Conservation (phyloP, 306 rosid species). For the Cucurbita maxima region DNA sequence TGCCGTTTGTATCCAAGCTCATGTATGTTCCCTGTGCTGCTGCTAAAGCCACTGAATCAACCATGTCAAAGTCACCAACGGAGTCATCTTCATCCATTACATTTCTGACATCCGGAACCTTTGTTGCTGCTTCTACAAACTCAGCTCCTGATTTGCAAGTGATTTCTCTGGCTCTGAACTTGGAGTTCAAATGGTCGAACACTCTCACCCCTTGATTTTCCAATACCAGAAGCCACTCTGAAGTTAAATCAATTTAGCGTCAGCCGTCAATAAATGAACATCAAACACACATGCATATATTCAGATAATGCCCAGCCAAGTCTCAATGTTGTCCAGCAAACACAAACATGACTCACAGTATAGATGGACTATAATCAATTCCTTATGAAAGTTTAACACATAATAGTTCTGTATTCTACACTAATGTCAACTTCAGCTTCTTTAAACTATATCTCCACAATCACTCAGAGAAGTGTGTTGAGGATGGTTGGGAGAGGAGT, state of each 20-base stretch:
- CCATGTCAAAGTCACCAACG: constrained; percentile 47
- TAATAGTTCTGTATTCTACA: background rate
- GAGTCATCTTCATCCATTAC: constrained; percentile 14
- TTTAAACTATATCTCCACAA: background rate
- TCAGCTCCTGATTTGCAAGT: constrained; percentile 29
- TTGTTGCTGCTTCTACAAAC: constrained; percentile 15
- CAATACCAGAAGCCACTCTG: constrained; percentile 61
- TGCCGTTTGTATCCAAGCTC: constrained; percentile 9
- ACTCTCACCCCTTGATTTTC: constrained; percentile 45
- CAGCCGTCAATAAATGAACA: background rate
- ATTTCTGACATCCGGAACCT: constrained; percentile 16
- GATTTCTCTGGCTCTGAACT: constrained; percentile 31
- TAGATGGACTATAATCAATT: background rate
- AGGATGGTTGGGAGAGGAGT: too few species aligned
- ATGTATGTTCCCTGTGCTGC: constrained; percentile 1
- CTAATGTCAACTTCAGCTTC: background rate
- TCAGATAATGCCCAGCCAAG: background rate
- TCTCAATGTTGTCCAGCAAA: background rate
- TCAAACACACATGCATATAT: background rate
- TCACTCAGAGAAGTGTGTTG: background rate
- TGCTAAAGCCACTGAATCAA: constrained; percentile 29
- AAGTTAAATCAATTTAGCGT: constrained; percentile 1
- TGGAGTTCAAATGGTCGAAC: constrained; percentile 30
- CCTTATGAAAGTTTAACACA: background rate
- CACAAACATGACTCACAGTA: background rate